These are phyloP conservation scores for Casaregolazyma lundiana DNA, from an alignment of 1,139 yeast genomes.

Conservation along the genomic window DNA sequence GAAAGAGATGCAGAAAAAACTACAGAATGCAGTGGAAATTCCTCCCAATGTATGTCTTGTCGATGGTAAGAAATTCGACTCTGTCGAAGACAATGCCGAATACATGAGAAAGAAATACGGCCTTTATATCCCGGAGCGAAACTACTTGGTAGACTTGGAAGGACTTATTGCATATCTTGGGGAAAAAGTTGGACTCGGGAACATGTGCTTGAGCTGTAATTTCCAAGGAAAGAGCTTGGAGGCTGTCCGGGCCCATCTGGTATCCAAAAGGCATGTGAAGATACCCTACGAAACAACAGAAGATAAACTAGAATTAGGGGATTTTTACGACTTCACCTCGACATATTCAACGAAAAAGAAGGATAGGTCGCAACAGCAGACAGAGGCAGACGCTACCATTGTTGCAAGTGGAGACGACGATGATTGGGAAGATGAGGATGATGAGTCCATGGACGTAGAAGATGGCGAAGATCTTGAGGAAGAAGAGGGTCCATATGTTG, in stretches of 20 bases:
- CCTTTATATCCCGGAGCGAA: slow-evolving; percentile 76
- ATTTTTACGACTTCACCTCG: slow-evolving; percentile 79
- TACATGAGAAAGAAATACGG: slow-evolving; percentile 83
- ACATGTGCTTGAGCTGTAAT: slow-evolving; percentile 75
- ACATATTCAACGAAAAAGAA: slow-evolving; percentile 42
- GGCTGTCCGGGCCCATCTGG: slow-evolving; percentile 88
- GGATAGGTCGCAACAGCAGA: too few species aligned
- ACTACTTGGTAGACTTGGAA: slow-evolving; percentile 58
- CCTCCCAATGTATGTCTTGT: slow-evolving; percentile 75
- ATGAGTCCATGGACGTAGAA: slow-evolving; percentile 24
- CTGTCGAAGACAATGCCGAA: slow-evolving; percentile 59
- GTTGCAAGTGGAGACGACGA: slow-evolving; percentile 40
- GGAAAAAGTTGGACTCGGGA: slow-evolving; percentile 80
- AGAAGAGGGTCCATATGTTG: slow-evolving; percentile 41
- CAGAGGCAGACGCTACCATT: slow-evolving; percentile 23
- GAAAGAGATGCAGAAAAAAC: slow-evolving; percentile 30
- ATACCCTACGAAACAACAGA: slow-evolving; percentile 84
- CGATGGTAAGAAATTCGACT: slow-evolving; percentile 49
- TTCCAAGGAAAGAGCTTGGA: slow-evolving; percentile 81
- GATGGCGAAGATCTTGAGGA: slow-evolving; percentile 46
- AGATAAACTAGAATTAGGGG: slow-evolving; percentile 74
- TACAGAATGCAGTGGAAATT: slow-evolving; percentile 51
- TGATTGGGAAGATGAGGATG: slow-evolving; percentile 36
- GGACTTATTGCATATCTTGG: slow-evolving; percentile 75
- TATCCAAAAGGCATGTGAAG: slow-evolving; percentile 77